Base-by-base conservation (phyloP, 768 basidiomycete genomes). In the Paxillus involutus region DNA sequence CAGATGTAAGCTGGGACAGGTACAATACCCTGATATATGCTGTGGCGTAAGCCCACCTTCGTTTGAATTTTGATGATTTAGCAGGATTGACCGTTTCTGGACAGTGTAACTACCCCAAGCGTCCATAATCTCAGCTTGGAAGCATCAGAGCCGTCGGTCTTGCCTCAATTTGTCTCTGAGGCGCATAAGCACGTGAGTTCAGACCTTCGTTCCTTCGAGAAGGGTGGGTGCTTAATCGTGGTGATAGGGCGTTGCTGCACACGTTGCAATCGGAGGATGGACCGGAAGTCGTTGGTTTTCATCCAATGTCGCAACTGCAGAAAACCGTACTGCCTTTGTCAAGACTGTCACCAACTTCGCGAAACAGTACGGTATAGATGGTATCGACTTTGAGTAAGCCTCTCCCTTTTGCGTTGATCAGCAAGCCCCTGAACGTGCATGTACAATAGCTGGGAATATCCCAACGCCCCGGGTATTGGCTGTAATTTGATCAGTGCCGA, bases 361-460 rank as follows among this genome's bases (percentile, higher is more conserved):
- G 2, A 56, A 65, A 1, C 50, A 80, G 47, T 86, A 86, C 63
- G 41, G 70, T 0, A 67, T 88, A 1, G 84, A 84, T 55, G 85
- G 86, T 13, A 68, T 89, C 46, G 80, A 60, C 19, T 68, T 71
- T 35, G 65, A 67, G 69, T 72, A 48, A 1, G 66, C 49, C 26
- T 26, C 26, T 17, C 7, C 11, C 12, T 11, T 47, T 45, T 2
- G 30, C 3, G 30, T 9, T 21, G 2, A 16, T 43, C 7, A 33
- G 26, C 17, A 16, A 42, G 1, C 1, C 24, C 17, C 45, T 64
- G 6, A 68, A 4, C 14, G 1, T 13, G n/a, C 13, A 19, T 75
- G 55, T 50, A 12, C 39, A 26, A 30, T 49, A 93, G 91, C 62
- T 95, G 93, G 92, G 94, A 96, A 70, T 93, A 88, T 65, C 93